Base-by-base conservation (phyloP, 768 basidiomycete genomes). In the Boletus reticulatus region DNA sequence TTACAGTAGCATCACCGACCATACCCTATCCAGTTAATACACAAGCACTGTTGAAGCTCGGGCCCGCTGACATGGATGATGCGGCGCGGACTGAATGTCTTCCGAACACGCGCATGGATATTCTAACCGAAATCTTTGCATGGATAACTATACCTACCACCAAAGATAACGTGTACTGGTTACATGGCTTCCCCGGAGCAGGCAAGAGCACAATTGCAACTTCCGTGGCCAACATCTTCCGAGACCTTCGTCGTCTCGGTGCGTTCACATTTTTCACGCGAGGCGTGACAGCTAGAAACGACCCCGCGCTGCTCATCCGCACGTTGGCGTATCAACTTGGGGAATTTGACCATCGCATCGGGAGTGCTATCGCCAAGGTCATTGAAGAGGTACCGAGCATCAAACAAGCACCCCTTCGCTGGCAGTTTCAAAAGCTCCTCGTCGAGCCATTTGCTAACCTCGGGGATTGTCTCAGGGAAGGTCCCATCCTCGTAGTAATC, bases 201-300 rank as follows among this genome's bases (percentile, higher is more conserved):
- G 75, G 73, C 12, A 75, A 75, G 62, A 76, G 73, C 37, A 67
- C 73, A 2, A 59, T 75, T 20, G 51, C 73, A 6, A 75, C 68
- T 0, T 75, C 75, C 0, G 52, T 74, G 13, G 73, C 73, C 36
- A 67, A 70, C 49, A 44, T 73, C 27, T 71, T 69, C 27, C 60
- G 67, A n/a, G 61, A 71, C 1, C 54, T 68, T 6, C 66, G 66
- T 13, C 70, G 67, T 32, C 75, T 75, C 6, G 73, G 75, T 9
- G 70, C 74, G 2, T 75, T 72, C 48, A 32, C 60, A 4, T 72
- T 75, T 39, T 75, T 76, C 60, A 63, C 68, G 17, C 68, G 75
- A 10, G 64, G 68, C 13, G 46, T 73, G 6, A 62, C 61, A 4
- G 57, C 64, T 46, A 61, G 70, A 10, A 71, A 63, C 8, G 67